Evolutionary conservation across 2,329 filamentous ascomycete genomes (phyloP), one percentile per base, ranked within the genome.

Genomic region (Colletotrichum filicis): DNA sequence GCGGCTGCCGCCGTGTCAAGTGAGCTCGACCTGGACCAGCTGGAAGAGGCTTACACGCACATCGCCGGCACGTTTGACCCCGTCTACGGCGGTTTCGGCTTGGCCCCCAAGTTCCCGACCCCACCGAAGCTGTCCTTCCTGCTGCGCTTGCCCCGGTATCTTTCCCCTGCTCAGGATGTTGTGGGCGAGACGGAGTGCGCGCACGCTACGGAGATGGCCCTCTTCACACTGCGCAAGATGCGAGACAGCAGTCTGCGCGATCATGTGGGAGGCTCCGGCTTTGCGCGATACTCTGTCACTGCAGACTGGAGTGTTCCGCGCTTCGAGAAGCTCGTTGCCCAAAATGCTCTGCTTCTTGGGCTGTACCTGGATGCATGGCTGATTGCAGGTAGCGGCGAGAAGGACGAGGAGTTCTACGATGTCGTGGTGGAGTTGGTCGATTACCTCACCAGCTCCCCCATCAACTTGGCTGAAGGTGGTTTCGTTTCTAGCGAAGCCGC

Each of bases 281-380:
- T 91, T 76, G 84, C 87, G 46, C 90, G 96, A 64, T 98, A 97
- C 80, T 97, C 95, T 16, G 93, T 97, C 8, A 98, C 96, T 0
- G 86, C 91, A 16, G 94, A 98, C 82, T 99, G 97, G 97, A 94
- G 93, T 75, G 86, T 98, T 59, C 97, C 97, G 12, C 95, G 98
- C 81, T 99, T 98, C 78, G 97, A 99, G 85, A 98, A 98, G 85
- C 95, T 98, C 89, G 89, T 98, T 11, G 95, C 95, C 67, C 97
- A 98, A 79, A 97, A 99, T 78, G 92, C 94, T 0, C 92, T 98
- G 76, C 87, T 98, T 1, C 85, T 99, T 2, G 89, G 92, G 28
- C 87, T 97, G 7, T 98, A 97, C 78, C 87, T 97, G 7, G 95
- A 98, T 78, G 95, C 94, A 0, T 98, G 95, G 87, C 87, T 94